Evolutionary conservation across 768 basidiomycete species (phyloP), one percentile per base, ranked within the genome.

Genomic region (Macrolepiota albuminosa): DNA sequence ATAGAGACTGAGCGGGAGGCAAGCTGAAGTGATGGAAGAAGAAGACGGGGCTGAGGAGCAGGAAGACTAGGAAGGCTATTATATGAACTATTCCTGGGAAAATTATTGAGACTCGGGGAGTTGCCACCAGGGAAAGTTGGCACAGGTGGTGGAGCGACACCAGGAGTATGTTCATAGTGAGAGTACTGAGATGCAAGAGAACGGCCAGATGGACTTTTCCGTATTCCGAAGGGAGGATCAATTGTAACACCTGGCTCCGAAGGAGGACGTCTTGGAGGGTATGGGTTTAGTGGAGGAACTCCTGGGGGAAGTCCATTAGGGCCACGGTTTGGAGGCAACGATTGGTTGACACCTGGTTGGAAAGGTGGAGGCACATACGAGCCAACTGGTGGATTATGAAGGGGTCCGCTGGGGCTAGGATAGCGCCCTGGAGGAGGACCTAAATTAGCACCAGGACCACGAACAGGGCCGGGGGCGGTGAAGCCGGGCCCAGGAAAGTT

Each of bases 21-120:
- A 54, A 81, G 64, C 62, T 85, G 82, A 26, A 83, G 81, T 13
- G 89, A 89, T 21, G 90, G 89, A 18, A 87, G 73, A 60, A 89
- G 65, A 1, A 84, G 76, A 33, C 84, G 83, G 11, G 78, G 74
- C 53, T 77, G 78, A 8, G 80, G 76, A 50, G 73, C 73, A 62
- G 73, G 74, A 51, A 80, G 58, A 62, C 68, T 73, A 62, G 73
- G 74, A 51, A 80, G 58, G 62, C 68, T 73, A 48, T 72, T 72
- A 51, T 73, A 70, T 53, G 80, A 78, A 39, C 71, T 73, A 57
- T 71, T 79, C 56, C 77, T 71, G 1, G 76, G 72, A 14, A 75
- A 67, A 58, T 66, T 63, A 21, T 66, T 66, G 16, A 59, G 65
- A 53, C 69, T 67, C n/a, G 69, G 64, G 33, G 73, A 71, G 58